Conservation (phyloP, 2,329 filamentous ascomycete species). For the Exophiala xenobiotica region DNA sequence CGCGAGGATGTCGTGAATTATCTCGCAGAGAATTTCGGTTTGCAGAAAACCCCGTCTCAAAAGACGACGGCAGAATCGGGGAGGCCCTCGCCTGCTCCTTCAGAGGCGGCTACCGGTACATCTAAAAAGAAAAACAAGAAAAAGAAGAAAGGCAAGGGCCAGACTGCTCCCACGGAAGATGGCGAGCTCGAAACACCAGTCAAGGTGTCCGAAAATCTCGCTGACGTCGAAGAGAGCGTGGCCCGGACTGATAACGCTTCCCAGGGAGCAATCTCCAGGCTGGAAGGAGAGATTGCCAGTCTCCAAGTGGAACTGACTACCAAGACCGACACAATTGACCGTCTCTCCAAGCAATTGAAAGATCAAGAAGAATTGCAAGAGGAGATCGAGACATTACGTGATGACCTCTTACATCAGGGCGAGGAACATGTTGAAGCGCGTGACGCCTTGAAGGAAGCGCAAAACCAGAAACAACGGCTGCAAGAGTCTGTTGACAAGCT, state of each 20-base stretch:
- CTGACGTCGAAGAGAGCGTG: conserved; percentile 15
- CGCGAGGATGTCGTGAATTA: conserved; percentile 39
- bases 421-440: conserved; percentile 82
- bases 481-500: conserved; percentile 64
- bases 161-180: conserved; percentile 34
- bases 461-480: conserved; percentile 66
- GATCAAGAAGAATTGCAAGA: conserved; percentile 77
- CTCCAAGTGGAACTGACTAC: conserved; percentile 39
- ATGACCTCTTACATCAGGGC: conserved; percentile 75
- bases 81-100: conserved; percentile 21
- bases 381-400: conserved; percentile 79
- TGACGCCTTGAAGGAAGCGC: conserved; percentile 68
- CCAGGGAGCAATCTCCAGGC: conserved; percentile 29
- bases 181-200: conserved; percentile 42
- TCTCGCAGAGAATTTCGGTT: conserved; percentile 37
- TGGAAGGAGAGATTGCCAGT: conserved; percentile 32
- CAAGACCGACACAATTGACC: conserved; percentile 72
- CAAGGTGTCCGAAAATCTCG: conserved; percentile 33
- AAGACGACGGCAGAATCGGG: conserved; percentile 20
- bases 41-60: conserved; percentile 19
- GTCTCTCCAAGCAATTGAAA: conserved; percentile 67
- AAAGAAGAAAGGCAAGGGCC: conserved; percentile 65
- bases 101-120: conserved; percentile 26
- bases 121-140: conserved; percentile 81
- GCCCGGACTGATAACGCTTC: not conserved